Percentiles rank a stretch among this genome's conserved stretches.
phyloP scores from a whole-genome alignment of 2,329 filamentous ascomycete genomes.

The Monosporascus ibericus region DNA sequence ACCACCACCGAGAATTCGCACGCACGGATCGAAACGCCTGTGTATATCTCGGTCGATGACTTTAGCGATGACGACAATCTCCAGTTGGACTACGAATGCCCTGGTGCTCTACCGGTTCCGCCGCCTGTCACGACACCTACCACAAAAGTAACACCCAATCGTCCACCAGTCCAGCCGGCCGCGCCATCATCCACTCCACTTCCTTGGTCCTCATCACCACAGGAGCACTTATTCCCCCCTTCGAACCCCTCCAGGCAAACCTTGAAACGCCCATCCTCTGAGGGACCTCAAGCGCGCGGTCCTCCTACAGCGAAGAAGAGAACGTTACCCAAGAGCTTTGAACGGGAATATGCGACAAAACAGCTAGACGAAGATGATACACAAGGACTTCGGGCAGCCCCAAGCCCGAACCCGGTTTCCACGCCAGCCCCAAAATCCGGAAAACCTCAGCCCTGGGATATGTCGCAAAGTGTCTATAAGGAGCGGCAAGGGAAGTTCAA shows the following conservation, averaged over 20 bases:
- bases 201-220: conserved; percentile 68
- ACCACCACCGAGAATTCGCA: conserved; percentile 23
- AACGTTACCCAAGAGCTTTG: conserved; percentile 51
- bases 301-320: conserved; percentile 51
- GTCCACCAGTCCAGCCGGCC: conserved; percentile 12
- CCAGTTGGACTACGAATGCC: conserved; percentile 61
- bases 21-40: conserved; percentile 24
- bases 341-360: conserved; percentile 20
- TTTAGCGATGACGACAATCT: conserved; percentile 80
- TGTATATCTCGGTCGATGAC: conserved; percentile 72
- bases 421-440: conserved; percentile 30
- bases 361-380: conserved; percentile 29
- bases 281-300: conserved; percentile 20
- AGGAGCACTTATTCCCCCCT: conserved; percentile 39
- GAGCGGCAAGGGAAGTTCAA: conserved; percentile 71
- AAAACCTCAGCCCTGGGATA: conserved; percentile 56
- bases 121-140: conserved; percentile 15
- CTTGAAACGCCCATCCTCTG: conserved; percentile 37
- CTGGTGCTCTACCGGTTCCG: conserved; percentile 40
- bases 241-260: conserved; percentile 18
- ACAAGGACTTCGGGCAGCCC: conserved; percentile 9
- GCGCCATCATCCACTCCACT: conserved; percentile 31
- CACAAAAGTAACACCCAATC: conserved; percentile 20
- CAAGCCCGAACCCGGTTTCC: conserved; percentile 23
- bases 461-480: conserved; percentile 67